Percentiles rank a stretch among this genome's conserved stretches.
phyloP scores from a whole-genome alignment of 371 early-diverging fungal genomes.

The Mucor sp. region DNA sequence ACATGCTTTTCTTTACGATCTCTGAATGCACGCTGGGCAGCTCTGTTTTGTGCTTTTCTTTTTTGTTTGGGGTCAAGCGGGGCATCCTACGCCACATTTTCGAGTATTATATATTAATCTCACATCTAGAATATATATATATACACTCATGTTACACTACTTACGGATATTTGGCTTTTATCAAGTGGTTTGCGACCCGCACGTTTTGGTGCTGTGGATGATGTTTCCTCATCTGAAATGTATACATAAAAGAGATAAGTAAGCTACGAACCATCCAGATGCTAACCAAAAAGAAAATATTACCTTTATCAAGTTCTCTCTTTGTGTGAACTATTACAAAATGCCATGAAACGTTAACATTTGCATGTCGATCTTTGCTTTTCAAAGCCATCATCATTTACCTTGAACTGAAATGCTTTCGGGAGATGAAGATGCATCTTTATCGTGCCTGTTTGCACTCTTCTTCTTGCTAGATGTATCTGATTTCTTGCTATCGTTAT shows the following conservation, averaged over 20 bases:
- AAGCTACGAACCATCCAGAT: background rate
- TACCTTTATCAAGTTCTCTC: constrained; percentile 25
- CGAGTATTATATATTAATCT: background rate
- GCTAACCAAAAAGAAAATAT: background rate
- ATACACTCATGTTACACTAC: constrained; percentile 7
- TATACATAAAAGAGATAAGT: background rate
- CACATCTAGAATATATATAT: background rate
- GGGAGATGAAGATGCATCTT: background rate
- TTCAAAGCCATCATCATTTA: background rate
- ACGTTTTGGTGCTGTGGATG: constrained; percentile 27
- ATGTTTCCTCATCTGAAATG: constrained; percentile 19
- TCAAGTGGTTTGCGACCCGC: constrained; percentile 46
- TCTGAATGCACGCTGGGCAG: constrained; percentile 79
- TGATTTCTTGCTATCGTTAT: background rate
- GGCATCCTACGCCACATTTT: constrained; percentile 9
- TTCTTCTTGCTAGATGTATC: background rate
- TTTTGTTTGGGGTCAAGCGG: constrained; percentile 55
- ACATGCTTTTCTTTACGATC: constrained; percentile 76
- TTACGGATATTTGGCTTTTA: constrained; percentile 29
- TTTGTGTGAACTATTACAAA: background rate
- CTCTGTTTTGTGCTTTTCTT: constrained; percentile 78
- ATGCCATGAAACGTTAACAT: background rate
- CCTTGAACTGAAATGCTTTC: background rate
- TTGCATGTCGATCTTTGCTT: background rate
- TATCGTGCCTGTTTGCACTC: background rate